phyloP scores from a whole-genome alignment of 139 green algal genomes.

The Volvox reticuliferus region DNA sequence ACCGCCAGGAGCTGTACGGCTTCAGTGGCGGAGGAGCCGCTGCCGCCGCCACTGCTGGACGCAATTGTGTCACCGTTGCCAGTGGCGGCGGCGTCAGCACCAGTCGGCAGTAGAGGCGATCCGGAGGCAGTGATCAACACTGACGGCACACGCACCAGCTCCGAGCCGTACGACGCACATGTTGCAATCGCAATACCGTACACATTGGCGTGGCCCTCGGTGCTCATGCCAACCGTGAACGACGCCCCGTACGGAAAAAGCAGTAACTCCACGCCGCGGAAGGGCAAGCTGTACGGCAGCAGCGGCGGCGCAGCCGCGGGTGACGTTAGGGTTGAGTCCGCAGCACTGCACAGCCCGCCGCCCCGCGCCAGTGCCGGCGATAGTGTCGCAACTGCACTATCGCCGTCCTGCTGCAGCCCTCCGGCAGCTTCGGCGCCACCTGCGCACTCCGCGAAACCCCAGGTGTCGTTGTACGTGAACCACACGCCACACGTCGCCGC shows the following conservation, averaged over 20 bases:
- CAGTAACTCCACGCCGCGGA: conserved; percentile 25
- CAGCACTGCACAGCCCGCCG: conserved; percentile 17
- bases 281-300: conserved; percentile 32
- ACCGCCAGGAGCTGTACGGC: background rate
- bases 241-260: conserved; percentile 39
- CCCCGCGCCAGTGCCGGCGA: background rate
- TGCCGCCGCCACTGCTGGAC: background rate
- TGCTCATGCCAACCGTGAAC: background rate
- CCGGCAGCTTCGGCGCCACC: background rate
- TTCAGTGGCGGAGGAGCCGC: background rate
- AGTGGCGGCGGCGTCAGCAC: background rate
- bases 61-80: background rate
- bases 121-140: too few relatives aligned
- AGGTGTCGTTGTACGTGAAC: conserved; percentile 30
- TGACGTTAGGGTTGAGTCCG: background rate
- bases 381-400: background rate
- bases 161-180: conserved; percentile 28
- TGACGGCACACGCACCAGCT: background rate
- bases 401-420: background rate
- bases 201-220: too few relatives aligned
- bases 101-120: background rate
- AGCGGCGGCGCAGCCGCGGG: conserved; percentile 18
- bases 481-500: background rate
- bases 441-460: background rate
- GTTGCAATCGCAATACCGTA: conserved; percentile 14